These are phyloP conservation scores for Goniomonas avonlea DNA, from an alignment of 78 protist species.

Conservation along the genomic window DNA sequence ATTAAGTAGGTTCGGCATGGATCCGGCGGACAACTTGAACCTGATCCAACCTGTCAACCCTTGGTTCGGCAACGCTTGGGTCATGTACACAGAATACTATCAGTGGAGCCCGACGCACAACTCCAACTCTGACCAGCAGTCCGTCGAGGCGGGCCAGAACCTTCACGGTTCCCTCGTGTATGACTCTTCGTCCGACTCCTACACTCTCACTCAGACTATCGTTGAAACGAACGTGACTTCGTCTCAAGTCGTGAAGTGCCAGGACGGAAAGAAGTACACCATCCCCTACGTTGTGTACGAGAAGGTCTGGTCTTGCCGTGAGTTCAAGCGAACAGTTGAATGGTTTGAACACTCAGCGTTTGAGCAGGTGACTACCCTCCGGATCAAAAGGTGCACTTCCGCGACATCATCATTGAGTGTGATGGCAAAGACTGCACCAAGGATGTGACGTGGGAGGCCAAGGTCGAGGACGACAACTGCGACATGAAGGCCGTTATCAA, in stretches of 20 bases:
- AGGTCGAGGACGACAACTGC: neutral
- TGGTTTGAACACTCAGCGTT: neutral
- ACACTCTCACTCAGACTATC: slow-evolving; percentile 12
- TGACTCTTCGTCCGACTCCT: neutral
- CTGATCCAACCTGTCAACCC: slow-evolving; percentile 61
- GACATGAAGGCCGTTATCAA: neutral
- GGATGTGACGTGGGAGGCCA: neutral
- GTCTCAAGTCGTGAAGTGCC: neutral
- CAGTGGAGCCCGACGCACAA: slow-evolving; percentile 20
- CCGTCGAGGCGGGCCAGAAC: slow-evolving; percentile 17
- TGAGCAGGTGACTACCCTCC: neutral
- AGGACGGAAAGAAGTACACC: slow-evolving; percentile 34
- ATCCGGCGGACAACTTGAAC: slow-evolving; percentile 51
- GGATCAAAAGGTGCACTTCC: neutral
- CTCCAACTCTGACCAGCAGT: neutral
- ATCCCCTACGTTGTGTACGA: slow-evolving; percentile 38
- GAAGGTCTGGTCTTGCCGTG: slow-evolving; percentile 5
- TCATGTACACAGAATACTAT: neutral
- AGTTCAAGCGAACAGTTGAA: neutral
- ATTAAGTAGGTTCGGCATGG: slow-evolving; percentile 53
- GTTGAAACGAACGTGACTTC: neutral
- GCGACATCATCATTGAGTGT: neutral
- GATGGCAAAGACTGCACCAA: neutral
- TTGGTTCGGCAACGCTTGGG: slow-evolving; percentile 30
- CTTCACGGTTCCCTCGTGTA: slow-evolving; percentile 7